Conservation (phyloP, 2,329 filamentous ascomycete species). For the Diaporthe sp. region DNA sequence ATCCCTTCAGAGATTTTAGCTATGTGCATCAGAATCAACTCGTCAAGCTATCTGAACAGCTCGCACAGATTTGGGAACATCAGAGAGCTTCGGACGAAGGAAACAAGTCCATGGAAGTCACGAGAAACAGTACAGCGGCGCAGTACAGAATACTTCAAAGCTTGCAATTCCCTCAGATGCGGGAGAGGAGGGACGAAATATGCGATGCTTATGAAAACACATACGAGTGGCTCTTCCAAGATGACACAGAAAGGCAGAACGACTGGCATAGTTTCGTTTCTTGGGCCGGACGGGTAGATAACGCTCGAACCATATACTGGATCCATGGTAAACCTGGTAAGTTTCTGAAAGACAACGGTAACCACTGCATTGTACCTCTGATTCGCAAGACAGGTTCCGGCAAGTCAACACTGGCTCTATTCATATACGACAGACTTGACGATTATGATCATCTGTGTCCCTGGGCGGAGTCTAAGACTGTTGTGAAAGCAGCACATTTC, state of each 20-base stretch:
- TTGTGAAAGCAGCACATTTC: neutral
- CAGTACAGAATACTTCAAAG: neutral
- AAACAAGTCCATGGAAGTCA: neutral
- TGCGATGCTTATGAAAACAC: neutral
- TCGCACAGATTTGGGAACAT: neutral
- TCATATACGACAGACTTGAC: constrained; percentile 3
- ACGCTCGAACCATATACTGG: neutral
- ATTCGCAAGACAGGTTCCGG: neutral
- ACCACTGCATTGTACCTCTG: neutral
- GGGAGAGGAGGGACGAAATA: neutral
- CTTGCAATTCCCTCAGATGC: neutral
- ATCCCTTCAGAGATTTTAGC: neutral
- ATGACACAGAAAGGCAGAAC: neutral
- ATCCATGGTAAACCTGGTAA: neutral
- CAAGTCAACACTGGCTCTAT: neutral
- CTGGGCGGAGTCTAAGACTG: neutral
- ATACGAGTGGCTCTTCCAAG: neutral
- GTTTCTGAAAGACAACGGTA: neutral
- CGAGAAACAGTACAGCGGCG: neutral
- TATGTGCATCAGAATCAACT: neutral
- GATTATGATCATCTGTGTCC: neutral
- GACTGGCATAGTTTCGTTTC: neutral
- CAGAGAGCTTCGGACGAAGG: neutral
- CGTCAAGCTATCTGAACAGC: neutral
- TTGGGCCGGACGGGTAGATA: neutral